These are phyloP conservation scores for Mimosa pudica DNA, from an alignment of 306 rosid species.

Conservation along the genomic window DNA sequence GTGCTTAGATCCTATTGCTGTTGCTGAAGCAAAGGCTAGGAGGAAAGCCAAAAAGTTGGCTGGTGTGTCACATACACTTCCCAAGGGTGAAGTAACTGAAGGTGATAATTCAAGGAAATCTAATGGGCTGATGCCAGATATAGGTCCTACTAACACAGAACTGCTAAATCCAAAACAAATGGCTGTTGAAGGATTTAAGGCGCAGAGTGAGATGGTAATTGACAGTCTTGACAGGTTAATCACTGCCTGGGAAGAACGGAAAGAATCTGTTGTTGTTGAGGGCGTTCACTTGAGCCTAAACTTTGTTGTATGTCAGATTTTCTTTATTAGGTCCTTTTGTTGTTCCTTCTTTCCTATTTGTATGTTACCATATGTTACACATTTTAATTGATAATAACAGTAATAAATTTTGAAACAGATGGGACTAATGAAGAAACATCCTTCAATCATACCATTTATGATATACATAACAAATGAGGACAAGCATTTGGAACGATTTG, in stretches of 20 bases:
- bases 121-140: constrained; percentile 41
- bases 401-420: constrained; percentile 52
- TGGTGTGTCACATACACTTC: constrained; percentile 52
- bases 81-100: constrained; percentile 57
- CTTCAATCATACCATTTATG: constrained; percentile 96
- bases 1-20: constrained; percentile 88
- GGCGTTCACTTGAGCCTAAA: constrained; percentile 98
- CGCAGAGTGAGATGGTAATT: constrained; percentile 99
- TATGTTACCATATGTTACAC: background rate
- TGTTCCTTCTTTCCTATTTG: constrained; percentile 6
- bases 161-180: constrained; percentile 76
- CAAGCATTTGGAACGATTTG: constrained; percentile 94
- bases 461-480: constrained; percentile 90
- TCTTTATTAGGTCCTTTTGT: constrained; percentile 12
- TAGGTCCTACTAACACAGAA: constrained; percentile 48
- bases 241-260: constrained; percentile 96
- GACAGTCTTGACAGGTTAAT: constrained; percentile 99
- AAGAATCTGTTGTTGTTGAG: constrained; percentile 92
- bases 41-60: constrained; percentile 74
- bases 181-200: constrained; percentile 96
- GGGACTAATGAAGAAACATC: constrained; percentile 99
- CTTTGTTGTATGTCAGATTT: constrained; percentile 68
- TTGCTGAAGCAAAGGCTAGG: constrained; percentile 81
- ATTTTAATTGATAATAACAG: constrained; percentile 29
- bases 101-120: constrained; percentile 49